Evolutionary conservation across 306 rosid genomes (phyloP), one percentile per base, ranked within the genome.

Genomic region (Prunus kanzakura): DNA sequence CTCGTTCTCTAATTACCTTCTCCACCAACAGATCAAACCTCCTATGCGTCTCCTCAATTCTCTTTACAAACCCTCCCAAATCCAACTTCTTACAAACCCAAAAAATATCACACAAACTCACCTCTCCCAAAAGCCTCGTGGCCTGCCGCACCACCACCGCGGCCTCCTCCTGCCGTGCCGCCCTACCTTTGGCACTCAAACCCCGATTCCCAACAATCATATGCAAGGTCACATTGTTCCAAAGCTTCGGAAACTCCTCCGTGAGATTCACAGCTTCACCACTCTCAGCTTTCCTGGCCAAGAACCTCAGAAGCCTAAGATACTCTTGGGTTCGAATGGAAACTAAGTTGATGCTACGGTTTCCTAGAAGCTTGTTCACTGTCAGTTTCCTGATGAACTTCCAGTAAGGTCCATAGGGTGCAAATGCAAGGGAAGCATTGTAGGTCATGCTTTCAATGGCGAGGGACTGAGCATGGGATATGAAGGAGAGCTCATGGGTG

Each of bases 401-500:
- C 86, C 85, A 83, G 54, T 83, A 83, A 4, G 83, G 85, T 22
- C 79, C 88, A 4, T 74, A 74, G 54, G 91, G 89, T 15, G 77
- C 80, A 74, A 83, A 85, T 32, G 88, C 84, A 0, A 85, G 71
- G 0, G 88, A 77, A 2, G 86, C 60, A 11, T 83, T 52, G 61
- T 89, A 79, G 8, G 86, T 78, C 2, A 89, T 79, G 38, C 22
- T 56, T 57, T 67, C 11, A 16, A 83, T 74, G n/a, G 82, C 88
- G 0, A 19, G 69, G 62, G 76, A 63, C 72, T 47, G 69, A 8
- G 22, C 19, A 1, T 78, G 88, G 2, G 81, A 74, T 10, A 76
- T 62, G 63, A 77, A 81, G 1, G 69, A 6, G 12, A 81, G 83
- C 54, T 87, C 89, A 8, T 87, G 61, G 18, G 69, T 57, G 9